These are phyloP conservation scores for Russula sp. DNA, from an alignment of 768 basidiomycete species.

Conservation along the genomic window DNA sequence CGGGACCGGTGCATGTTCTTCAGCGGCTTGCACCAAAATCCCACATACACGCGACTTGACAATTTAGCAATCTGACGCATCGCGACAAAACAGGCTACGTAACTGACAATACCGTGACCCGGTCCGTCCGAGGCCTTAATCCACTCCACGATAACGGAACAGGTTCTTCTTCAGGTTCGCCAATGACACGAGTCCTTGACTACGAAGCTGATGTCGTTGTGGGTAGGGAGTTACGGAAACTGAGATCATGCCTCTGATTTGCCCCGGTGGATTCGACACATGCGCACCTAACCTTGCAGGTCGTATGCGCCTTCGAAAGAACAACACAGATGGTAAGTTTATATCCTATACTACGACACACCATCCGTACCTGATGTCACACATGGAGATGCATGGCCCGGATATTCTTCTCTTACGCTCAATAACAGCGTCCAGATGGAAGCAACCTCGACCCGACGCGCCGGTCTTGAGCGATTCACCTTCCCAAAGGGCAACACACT, in stretches of 20 bases:
- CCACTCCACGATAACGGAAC: constrained; percentile 68
- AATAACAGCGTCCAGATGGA: constrained; percentile 69
- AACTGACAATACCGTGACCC: constrained; percentile 50
- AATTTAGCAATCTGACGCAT: neutral
- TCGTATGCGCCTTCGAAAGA: constrained; percentile 55
- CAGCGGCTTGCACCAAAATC: neutral
- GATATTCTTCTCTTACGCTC: constrained; percentile 62
- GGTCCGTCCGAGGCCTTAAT: constrained; percentile 55
- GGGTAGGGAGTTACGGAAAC: constrained; percentile 49
- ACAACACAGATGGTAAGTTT: constrained; percentile 41
- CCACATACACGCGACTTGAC: neutral
- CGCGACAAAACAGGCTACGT: constrained; percentile 45
- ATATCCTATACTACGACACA: neutral
- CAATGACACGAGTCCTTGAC: too few relatives aligned
- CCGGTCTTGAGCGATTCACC: constrained; percentile 63
- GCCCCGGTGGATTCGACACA: constrained; percentile 55
- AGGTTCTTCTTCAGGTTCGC: too few relatives aligned
- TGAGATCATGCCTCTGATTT: constrained; percentile 63
- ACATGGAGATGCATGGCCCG: constrained; percentile 52
- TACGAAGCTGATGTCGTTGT: neutral
- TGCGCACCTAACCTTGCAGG: constrained; percentile 52
- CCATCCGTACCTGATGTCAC: constrained; percentile 3
- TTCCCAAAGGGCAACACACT: constrained; percentile 56
- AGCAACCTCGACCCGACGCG: constrained; percentile 62
- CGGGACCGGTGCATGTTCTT: constrained; percentile 41